A percentile compares a stretch with the other conserved stretches of the same genome.
Evolutionary conservation across 805 yeast genomes (phyloP).

Genomic region (Yamadazyma sp.): DNA sequence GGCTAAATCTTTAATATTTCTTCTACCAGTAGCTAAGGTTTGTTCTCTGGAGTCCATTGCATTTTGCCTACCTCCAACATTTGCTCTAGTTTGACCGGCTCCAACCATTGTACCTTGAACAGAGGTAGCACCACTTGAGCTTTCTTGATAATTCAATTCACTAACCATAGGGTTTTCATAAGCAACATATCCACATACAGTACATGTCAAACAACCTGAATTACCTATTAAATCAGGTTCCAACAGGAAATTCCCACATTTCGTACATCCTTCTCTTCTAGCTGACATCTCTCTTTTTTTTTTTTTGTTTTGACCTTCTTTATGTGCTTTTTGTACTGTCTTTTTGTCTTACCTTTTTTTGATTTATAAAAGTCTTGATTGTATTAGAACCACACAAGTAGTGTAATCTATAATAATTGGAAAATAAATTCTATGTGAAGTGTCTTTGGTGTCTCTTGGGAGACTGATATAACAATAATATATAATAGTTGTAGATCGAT

Average conservation of each 20-base stretch:
- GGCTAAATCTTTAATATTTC: conserved; percentile 78
- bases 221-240: conserved; percentile 9
- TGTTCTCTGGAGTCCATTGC: conserved; percentile 86
- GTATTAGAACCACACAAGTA: too few species aligned
- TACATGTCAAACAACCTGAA: conserved; percentile 78
- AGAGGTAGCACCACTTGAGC: conserved; percentile 89
- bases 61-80: conserved; percentile 63
- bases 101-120: conserved; percentile 94
- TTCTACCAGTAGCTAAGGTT: conserved; percentile 79
- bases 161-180: conserved; percentile 94
- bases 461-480: too few species aligned
- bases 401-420: too few species aligned
- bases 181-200: conserved; percentile 77
- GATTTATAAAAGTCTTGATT: too few species aligned
- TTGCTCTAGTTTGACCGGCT: conserved; percentile 77
- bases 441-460: too few species aligned
- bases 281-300: conserved; percentile 1
- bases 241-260: conserved; percentile 5
- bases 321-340: too few species aligned
- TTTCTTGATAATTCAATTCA: conserved; percentile 92
- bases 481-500: too few species aligned
- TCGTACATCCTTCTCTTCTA: conserved; percentile 5
- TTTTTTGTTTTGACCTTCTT: too few species aligned
- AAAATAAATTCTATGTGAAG: too few species aligned
- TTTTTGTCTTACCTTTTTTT: too few species aligned